These are phyloP conservation scores for Paecilomyces dactylethromorphus DNA, from an alignment of 2,329 filamentous ascomycete species.

Conservation along the genomic window DNA sequence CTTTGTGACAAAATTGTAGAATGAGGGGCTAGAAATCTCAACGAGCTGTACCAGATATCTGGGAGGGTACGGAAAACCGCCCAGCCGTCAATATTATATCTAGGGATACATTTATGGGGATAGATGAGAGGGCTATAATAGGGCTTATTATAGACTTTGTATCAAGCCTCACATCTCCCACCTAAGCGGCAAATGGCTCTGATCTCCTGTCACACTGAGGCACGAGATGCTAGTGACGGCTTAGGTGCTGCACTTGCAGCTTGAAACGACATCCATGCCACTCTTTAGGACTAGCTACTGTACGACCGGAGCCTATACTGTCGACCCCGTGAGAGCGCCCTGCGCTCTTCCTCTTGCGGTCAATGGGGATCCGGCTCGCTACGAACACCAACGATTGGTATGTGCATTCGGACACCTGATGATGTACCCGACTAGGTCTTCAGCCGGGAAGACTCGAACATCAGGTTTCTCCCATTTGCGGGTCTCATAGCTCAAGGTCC, in stretches of 20 bases:
- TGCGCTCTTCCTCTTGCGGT: not conserved
- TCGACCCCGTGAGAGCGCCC: not conserved
- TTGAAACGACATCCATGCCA: slow-evolving; percentile 1
- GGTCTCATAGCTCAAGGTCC: not conserved
- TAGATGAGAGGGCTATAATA: not conserved
- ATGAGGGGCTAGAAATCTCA: not conserved
- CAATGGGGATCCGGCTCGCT: not conserved
- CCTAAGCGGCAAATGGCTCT: not conserved
- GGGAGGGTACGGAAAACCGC: not conserved
- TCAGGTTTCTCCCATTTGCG: not conserved
- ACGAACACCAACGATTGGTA: not conserved
- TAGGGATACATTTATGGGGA: not conserved
- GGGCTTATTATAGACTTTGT: not conserved
- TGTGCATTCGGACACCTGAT: not conserved
- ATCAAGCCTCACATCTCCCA: not conserved
- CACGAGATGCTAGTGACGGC: not conserved
- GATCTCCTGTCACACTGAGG: not conserved
- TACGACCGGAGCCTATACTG: not conserved
- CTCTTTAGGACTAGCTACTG: not conserved
- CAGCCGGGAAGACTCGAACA: not conserved
- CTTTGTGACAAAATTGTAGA: not conserved
- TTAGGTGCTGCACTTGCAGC: not conserved
- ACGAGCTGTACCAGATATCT: not conserved
- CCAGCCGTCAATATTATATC: not conserved
- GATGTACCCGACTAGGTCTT: not conserved